A percentile compares a stretch with the other conserved stretches of the same genome.
These are phyloP conservation scores for Usnea hakonensis DNA, from an alignment of 495 filamentous ascomycete species.

Conservation along the genomic window DNA sequence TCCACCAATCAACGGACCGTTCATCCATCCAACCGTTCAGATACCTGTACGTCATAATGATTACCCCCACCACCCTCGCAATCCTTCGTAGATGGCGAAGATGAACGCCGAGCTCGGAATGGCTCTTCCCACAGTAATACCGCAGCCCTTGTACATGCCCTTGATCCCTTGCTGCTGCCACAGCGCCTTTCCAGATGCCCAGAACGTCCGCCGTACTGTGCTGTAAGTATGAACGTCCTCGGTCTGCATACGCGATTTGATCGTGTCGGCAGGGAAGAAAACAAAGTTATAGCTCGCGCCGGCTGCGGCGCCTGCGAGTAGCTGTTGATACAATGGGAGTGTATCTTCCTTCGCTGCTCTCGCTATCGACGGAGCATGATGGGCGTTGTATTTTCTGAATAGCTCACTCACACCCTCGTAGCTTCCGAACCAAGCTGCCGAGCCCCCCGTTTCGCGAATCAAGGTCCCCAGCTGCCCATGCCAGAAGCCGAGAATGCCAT, in stretches of 20 bases:
- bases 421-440: conserved; percentile 89
- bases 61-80: conserved; percentile 55
- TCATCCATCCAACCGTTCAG: neutral
- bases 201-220: conserved; percentile 52
- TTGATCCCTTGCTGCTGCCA: conserved; percentile 76
- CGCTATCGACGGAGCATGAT: conserved; percentile 7
- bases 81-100: conserved; percentile 82
- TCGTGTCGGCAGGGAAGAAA: conserved; percentile 93
- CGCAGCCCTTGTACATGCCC: conserved; percentile 88
- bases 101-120: conserved; percentile 96
- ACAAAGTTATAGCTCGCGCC: conserved; percentile 93
- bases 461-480: conserved; percentile 88
- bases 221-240: conserved; percentile 50
- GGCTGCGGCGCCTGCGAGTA: conserved; percentile 79
- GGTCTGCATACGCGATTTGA: conserved; percentile 96
- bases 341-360: conserved; percentile 16
- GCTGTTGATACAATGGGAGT: conserved; percentile 68
- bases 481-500: conserved; percentile 87
- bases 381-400: conserved; percentile 44
- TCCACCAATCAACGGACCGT: too few relatives aligned
- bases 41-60: neutral
- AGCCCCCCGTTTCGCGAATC: conserved; percentile 87
- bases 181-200: conserved; percentile 55
- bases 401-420: conserved; percentile 73
- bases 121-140: conserved; percentile 79